Evolutionary conservation across 306 rosid species (phyloP).

Genomic region (Crotalaria pallida): DNA sequence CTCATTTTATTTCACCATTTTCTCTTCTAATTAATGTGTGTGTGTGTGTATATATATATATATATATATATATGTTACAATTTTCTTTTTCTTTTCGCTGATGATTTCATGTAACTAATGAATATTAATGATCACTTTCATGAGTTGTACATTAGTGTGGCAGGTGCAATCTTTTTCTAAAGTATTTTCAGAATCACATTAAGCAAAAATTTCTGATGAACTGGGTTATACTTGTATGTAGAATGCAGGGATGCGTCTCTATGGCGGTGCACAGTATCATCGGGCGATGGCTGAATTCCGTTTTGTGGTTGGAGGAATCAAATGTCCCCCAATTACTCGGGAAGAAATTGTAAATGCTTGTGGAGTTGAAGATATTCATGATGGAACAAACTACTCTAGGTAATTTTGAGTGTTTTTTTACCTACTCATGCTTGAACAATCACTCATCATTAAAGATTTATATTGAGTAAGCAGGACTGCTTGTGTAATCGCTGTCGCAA

Average conservation of each 20-base stretch:
- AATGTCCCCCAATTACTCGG: constrained; percentile 93
- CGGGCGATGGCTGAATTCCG: constrained; percentile 99
- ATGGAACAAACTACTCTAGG: constrained; percentile 98
- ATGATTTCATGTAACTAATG: not conserved
- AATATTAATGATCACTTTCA: not conserved
- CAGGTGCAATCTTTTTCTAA: not conserved
- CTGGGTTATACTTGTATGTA: constrained; percentile 26
- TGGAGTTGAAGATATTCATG: constrained; percentile 98
- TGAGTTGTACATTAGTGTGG: constrained; percentile 1
- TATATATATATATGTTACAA: not conserved
- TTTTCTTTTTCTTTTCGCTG: constrained; percentile 9
- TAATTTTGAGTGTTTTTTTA: constrained; percentile 19
- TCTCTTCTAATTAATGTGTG: not conserved
- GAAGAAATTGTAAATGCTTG: constrained; percentile 98
- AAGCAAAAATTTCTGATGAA: constrained; percentile 13
- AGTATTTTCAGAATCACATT: not conserved
- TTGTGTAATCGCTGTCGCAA: constrained; percentile 96
- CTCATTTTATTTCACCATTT: not conserved
- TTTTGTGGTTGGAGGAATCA: constrained; percentile 93
- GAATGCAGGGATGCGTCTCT: constrained; percentile 98
- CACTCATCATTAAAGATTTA: not conserved
- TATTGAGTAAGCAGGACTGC: constrained; percentile 67
- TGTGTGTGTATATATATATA: no score
- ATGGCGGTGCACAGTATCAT: constrained; percentile 99
- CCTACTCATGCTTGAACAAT: not conserved